Percentiles rank a stretch among this genome's conserved stretches.
Evolutionary conservation across 73 alveolate species (phyloP).

Genomic region (Uronychia binucleata): DNA sequence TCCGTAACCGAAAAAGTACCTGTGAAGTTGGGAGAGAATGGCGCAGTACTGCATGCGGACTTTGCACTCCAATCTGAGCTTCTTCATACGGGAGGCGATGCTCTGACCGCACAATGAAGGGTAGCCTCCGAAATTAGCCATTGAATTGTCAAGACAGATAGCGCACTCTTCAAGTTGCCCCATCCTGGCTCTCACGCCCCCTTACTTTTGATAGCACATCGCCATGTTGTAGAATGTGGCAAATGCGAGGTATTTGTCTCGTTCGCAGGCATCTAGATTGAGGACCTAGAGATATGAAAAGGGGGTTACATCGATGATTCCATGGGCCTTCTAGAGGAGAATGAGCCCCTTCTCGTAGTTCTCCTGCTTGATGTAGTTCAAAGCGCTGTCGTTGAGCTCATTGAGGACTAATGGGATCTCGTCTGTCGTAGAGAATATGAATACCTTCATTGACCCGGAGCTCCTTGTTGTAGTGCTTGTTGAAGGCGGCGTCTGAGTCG

Average conservation of each 20-base stretch:
- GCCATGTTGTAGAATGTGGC: constrained; percentile 47
- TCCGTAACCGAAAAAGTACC: neutral
- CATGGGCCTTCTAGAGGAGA: constrained; percentile 64
- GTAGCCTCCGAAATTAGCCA: neutral
- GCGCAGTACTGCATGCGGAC: constrained; percentile 60
- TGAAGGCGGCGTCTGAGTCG: constrained; percentile 48
- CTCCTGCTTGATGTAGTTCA: constrained; percentile 47
- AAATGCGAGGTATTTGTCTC: constrained; percentile 45
- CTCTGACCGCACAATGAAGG: constrained; percentile 8
- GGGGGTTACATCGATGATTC: constrained; percentile 60
- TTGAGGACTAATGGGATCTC: constrained; percentile 64
- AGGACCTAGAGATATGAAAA: neutral
- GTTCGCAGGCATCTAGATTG: constrained; percentile 27
- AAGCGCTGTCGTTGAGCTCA: constrained; percentile 62
- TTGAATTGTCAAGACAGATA: constrained; percentile 17
- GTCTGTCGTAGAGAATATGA: constrained; percentile 22
- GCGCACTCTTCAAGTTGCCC: constrained; percentile 57
- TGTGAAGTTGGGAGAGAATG: constrained; percentile 59
- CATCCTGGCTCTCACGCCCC: neutral
- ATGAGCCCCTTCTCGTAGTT: constrained; percentile 57
- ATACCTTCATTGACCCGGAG: constrained; percentile 39
- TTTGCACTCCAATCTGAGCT: constrained; percentile 23
- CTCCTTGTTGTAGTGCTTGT: constrained; percentile 57
- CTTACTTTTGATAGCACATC: constrained; percentile 47
- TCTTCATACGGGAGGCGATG: constrained; percentile 40